phyloP scores from a whole-genome alignment of 805 yeast species.

The Wickerhamomyces pijperi region DNA sequence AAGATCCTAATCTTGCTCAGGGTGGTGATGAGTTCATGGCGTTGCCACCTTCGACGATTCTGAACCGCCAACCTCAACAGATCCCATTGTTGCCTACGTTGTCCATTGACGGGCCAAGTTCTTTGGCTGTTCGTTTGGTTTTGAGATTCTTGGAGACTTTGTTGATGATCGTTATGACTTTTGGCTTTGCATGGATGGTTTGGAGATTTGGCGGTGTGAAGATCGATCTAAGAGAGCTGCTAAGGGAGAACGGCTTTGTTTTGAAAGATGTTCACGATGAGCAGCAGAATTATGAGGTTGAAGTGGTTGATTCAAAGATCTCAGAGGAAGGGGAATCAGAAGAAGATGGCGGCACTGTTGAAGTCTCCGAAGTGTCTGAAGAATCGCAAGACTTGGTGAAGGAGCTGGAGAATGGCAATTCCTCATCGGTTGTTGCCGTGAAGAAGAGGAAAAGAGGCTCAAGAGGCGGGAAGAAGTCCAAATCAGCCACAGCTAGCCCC shows the following conservation, averaged over 20 bases:
- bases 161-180: slow-evolving; percentile 21
- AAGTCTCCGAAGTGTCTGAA: slow-evolving; percentile 1
- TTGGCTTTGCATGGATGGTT: slow-evolving; percentile 18
- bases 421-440: too few species aligned
- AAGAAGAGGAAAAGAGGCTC: slow-evolving; percentile 65
- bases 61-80: too few species aligned
- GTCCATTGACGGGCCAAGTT: slow-evolving; percentile 19
- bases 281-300: too few species aligned
- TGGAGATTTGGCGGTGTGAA: slow-evolving; percentile 16
- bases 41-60: too few species aligned
- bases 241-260: slow-evolving; percentile 23
- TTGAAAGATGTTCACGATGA: slow-evolving; percentile 17
- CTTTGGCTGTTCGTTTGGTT: slow-evolving; percentile 7
- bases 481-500: slow-evolving; percentile 10
- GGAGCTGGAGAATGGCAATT: too few species aligned
- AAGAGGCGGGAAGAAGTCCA: slow-evolving; percentile 68
- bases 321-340: too few species aligned
- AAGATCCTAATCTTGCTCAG: too few species aligned
- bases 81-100: slow-evolving; percentile 13
- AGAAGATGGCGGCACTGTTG: not conserved
- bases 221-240: slow-evolving; percentile 3
- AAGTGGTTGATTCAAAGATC: too few species aligned
- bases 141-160: slow-evolving; percentile 27
- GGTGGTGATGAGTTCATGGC: too few species aligned
- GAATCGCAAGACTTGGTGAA: slow-evolving; percentile 10